Conservation (phyloP, 164 flowering plant genomes). For the Aristolochia contorta region DNA sequence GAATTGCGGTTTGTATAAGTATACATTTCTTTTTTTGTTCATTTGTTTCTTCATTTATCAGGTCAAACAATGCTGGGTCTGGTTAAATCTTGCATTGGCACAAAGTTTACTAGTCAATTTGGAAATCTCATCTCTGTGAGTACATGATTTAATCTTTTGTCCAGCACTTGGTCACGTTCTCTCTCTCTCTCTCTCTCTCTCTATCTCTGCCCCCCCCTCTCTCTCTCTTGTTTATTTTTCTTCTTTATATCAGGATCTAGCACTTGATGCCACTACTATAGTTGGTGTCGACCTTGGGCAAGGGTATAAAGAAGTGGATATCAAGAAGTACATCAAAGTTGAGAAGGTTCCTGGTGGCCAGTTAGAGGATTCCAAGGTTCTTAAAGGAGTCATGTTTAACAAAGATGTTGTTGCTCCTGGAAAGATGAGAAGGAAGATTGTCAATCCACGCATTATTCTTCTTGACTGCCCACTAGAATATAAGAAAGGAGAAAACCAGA, state of each 20-base stretch:
- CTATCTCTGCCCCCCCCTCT: not conserved
- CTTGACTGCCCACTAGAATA: constrained; percentile 93
- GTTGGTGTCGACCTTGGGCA: constrained; percentile 94
- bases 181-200: too few species aligned
- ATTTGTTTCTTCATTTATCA: constrained; percentile 17
- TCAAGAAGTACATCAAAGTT: constrained; percentile 84
- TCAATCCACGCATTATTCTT: constrained; percentile 84
- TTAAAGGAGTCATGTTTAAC: constrained; percentile 90
- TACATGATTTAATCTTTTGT: not conserved
- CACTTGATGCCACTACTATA: constrained; percentile 78
- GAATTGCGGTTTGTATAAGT: too few species aligned
- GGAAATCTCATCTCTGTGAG: constrained; percentile 89
- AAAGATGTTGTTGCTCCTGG: constrained; percentile 96
- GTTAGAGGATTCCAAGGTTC: constrained; percentile 83
- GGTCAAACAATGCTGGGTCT: constrained; percentile 66
- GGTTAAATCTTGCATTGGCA: constrained; percentile 85
- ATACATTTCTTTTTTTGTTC: too few species aligned
- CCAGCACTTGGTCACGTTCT: too few species aligned
- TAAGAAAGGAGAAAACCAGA: constrained; percentile 96
- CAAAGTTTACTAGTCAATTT: constrained; percentile 92
- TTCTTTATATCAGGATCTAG: constrained; percentile 55
- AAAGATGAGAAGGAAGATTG: constrained; percentile 89
- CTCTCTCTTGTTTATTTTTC: not conserved
- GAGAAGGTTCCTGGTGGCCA: constrained; percentile 97
- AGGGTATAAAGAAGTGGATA: constrained; percentile 85